Conservation (phyloP, 1,139 yeast genomes). For the Nakaseomyces glabratus region DNA sequence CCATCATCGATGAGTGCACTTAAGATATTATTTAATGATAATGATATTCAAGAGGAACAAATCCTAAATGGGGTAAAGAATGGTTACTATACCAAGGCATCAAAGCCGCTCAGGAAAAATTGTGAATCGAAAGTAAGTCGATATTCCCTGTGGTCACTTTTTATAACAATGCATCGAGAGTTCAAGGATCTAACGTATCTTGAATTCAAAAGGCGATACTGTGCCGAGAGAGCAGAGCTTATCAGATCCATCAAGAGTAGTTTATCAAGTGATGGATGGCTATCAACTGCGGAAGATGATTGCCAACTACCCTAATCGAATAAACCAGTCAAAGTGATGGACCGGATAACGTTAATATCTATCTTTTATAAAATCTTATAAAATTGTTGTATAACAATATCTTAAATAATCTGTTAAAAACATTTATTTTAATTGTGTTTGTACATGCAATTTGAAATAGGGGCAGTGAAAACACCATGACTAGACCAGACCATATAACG, state of each 20-base stretch:
- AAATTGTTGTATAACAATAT: too few relatives aligned
- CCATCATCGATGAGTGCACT: constrained; percentile 19
- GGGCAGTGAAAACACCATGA: too few relatives aligned
- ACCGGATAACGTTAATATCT: too few relatives aligned
- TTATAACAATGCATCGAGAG: constrained; percentile 10
- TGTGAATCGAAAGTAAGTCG: constrained; percentile 33
- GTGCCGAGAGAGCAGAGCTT: constrained; percentile 14
- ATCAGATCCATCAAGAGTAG: constrained; percentile 10
- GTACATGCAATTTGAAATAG: too few relatives aligned
- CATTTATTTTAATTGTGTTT: too few relatives aligned
- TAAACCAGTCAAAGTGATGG: too few relatives aligned
- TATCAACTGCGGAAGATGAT: constrained; percentile 23
- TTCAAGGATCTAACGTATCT: constrained; percentile 15
- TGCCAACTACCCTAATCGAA: too few relatives aligned
- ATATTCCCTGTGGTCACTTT: constrained; percentile 20
- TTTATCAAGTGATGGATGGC: constrained; percentile 28
- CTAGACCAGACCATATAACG: too few relatives aligned
- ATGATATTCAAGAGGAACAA: constrained; percentile 27
- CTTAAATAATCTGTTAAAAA: too few relatives aligned
- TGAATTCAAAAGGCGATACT: constrained; percentile 21
- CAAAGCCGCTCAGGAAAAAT: constrained; percentile 37
- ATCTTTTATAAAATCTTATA: too few relatives aligned
- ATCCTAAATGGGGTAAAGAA: constrained; percentile 47
- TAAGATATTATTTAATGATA: constrained; percentile 12
- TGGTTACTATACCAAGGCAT: constrained; percentile 39